Base-by-base conservation (phyloP, 2,329 filamentous ascomycete species). In the Dothideomycetes sp. region DNA sequence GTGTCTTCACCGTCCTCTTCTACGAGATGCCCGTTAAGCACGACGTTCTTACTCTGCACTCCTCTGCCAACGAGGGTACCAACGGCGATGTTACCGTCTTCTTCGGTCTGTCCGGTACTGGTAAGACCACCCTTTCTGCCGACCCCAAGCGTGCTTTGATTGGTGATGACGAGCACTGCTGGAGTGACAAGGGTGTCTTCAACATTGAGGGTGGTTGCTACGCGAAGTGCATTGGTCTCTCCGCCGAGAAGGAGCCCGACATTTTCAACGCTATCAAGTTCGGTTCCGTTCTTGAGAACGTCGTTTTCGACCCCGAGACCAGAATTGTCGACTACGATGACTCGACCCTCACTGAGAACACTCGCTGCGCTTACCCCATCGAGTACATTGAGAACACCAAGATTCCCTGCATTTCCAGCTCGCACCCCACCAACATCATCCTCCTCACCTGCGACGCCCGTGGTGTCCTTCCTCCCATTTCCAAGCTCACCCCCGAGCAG, bases 21-120 rank as follows among this genome's bases (percentile, higher is more conserved):
- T 98, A 96, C 74, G 91, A 98, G 74, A 98, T 96, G 88, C 91
- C 91, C 47, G 85, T 98, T 62, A 95, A 95, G 80, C 91, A 98
- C 78, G 93, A 96, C 66, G 89, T 98, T 56, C 73, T 98, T 53
- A 98, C 91, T 28, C 81, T 98, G 42, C 91, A 98, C 76, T 98
- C 91, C 12, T 98, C 91, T 7, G 91, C 91, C 60, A 98, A 98
- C 69, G 84, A 98, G 77, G 91, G 91, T 56, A 76, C 84, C 73
- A 69, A 84, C 49, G 91, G 91, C 51, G 91, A 98, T 60, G 91
- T 98, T 44, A 96, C 91, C 11, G 85, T 98, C 55, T 98, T 98
- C 82, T 98, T 98, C 70, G 91, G 91, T 64, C 80, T 98, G 38
- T 98, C 91, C 13, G 91, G 91, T 51, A 98, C 91, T 42, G 91